Evolutionary conservation across 345 rosid species (phyloP), one percentile per base, ranked within the genome.

Genomic region (Jatropha curcas): DNA sequence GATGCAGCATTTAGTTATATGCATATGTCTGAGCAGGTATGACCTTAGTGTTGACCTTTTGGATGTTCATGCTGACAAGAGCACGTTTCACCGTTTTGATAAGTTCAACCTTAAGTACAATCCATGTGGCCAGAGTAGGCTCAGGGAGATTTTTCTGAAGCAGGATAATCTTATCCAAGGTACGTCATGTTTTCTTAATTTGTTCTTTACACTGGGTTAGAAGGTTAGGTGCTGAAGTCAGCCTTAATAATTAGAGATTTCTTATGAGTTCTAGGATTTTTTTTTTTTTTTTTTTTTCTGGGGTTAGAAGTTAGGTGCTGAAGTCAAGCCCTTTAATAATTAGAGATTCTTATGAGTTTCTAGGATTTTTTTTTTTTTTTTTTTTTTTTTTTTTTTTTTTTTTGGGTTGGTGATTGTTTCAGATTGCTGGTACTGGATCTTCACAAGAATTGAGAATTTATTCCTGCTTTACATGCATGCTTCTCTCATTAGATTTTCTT

Each of bases 101-200:
- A 96, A 96, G 89, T 93, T 96, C 83, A 96, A 96, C 75, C 96
- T 96, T 17, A 96, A 96, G 87, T 96, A 96, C 68, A 96, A 96
- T 85, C 99, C 99, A 30, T 96, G 99, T 70, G 99, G 99, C 70
- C 99, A 96, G 83, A 96, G 99, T 85, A 87, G 99, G 82, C 98
- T 96, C 37, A 87, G 99, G 86, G 99, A 96, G 80, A 96, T 96
- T 76, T 96, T 96, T 84, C 98, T 96, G 70, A 96, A 96, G 84
- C 99, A 96, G 81, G 99, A 96, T 68, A 96, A 96, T 84, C 97
- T 96, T 60, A 90, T 96, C 73, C 99, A 96, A 90, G 99, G 99
- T 90, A 83, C 68, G 20, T 22, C 27, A 53, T 73, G 17, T 50
- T 53, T 79, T 60, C 24, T 35, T 51, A 43, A 12, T 66, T 74